Conservation (phyloP, 164 flowering plant genomes). For the Cinnamomum chago region DNA sequence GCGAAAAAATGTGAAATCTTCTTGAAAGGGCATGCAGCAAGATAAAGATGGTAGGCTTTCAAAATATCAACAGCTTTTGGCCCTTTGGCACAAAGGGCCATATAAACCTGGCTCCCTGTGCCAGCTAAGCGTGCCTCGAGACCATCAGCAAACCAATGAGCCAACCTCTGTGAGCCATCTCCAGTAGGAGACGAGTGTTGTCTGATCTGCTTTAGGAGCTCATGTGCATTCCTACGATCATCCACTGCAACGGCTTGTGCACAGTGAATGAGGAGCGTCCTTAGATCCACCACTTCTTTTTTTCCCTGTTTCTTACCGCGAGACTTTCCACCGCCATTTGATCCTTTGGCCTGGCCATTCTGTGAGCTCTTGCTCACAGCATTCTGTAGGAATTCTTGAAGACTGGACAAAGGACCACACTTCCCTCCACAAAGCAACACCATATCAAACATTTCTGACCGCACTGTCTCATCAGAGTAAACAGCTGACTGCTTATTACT, state of each 20-base stretch:
- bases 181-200: conserved; percentile 77
- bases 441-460: conserved; percentile 52
- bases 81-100: conserved; percentile 42
- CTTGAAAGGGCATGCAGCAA: conserved; percentile 77
- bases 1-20: conserved; percentile 56
- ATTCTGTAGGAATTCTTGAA: conserved; percentile 37
- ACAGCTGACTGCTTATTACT: conserved; percentile 60
- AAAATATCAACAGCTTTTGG: conserved; percentile 59
- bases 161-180: conserved; percentile 74
- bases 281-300: conserved; percentile 69
- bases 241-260: conserved; percentile 85
- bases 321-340: conserved; percentile 37
- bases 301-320: conserved; percentile 58
- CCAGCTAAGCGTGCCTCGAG: conserved; percentile 91
- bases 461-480: conserved; percentile 25
- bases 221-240: conserved; percentile 58
- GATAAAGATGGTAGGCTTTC: conserved; percentile 65
- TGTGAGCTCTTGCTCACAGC: conserved; percentile 28
- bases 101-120: conserved; percentile 73
- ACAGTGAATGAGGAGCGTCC: conserved; percentile 67
- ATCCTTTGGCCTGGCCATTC: conserved; percentile 39
- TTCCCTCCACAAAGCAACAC: conserved; percentile 50
- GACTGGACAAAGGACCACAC: conserved; percentile 5
- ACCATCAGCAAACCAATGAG: conserved; percentile 70
- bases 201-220: conserved; percentile 67